Conservation (phyloP, 2,329 filamentous ascomycete genomes). For the Colletotrichum salicis region DNA sequence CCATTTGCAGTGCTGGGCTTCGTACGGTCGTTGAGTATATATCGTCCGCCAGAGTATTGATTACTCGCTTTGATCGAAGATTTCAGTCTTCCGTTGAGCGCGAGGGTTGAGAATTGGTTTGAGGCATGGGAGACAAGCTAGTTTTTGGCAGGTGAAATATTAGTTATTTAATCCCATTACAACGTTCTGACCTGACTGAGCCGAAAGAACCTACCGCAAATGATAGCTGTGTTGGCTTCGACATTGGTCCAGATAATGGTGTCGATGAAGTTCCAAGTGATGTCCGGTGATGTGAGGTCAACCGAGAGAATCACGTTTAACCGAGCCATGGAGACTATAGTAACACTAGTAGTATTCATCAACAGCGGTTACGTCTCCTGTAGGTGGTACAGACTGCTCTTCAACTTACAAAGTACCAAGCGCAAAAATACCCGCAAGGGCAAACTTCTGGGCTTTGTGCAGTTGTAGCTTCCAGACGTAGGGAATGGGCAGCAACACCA, state of each 20-base stretch:
- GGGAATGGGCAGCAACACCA: slow-evolving; percentile 43
- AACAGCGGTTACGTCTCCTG: neutral
- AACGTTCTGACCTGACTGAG: neutral
- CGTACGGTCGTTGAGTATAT: neutral
- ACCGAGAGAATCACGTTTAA: slow-evolving; percentile 30
- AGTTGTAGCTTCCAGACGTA: slow-evolving; percentile 42
- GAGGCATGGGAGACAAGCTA: neutral
- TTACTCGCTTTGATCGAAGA: neutral
- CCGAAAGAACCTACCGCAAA: slow-evolving; percentile 37
- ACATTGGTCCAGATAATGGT: slow-evolving; percentile 39
- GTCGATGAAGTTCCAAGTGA: slow-evolving; percentile 41
- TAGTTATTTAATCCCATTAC: neutral
- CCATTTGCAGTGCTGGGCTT: neutral
- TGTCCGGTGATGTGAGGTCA: slow-evolving; percentile 37
- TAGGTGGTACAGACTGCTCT: neutral
- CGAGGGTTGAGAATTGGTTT: neutral
- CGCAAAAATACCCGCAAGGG: slow-evolving; percentile 40
- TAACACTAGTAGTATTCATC: slow-evolving; percentile 20
- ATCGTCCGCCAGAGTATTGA: neutral
- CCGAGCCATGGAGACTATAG: slow-evolving; percentile 36
- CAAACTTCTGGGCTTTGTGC: slow-evolving; percentile 39
- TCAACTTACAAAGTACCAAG: slow-evolving; percentile 37
- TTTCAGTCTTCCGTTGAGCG: neutral
- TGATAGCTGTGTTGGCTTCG: slow-evolving; percentile 40
- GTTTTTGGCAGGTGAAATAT: neutral